Base-by-base conservation (phyloP, 345 rosid species). In the Excoecaria agallocha region DNA sequence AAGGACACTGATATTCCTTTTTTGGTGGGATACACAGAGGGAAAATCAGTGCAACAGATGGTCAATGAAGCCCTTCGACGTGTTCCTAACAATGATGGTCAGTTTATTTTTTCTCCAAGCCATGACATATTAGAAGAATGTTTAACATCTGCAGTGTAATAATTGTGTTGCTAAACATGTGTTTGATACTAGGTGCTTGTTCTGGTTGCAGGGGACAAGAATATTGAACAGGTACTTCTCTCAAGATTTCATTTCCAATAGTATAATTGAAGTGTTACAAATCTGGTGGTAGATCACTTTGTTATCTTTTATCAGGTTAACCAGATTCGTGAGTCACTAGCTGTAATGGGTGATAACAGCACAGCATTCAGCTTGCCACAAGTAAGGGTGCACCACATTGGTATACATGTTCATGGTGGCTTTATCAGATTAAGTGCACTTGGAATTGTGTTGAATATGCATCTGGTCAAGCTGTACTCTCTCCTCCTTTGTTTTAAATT, bases 341-440 rank as follows among this genome's bases (percentile, higher is more conserved):
- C 97, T 75, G 74, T 90, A 59, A 95, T 95, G 98, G 99, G 99
- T 76, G 93, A 89, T 71, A 93, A 95, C 81, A 95, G 97, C 88
- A 95, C 98, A 2, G 99, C 97, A 56, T 95, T 95, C 82, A 95
- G 99, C 84, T 84, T 95, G 80, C 99, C 99, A 59, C 99, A 95
- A 76, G 99, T 93, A 89, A 75, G 88, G 52, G 35, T 75, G 74
- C 46, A 68, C 67, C 50, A 22, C 63, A 7, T 71, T 1, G 59
- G 30, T 30, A 30, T 30, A 30, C 30, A 30, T 30, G 30, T 30
- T 30, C 30, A 30, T 30, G 30, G 30, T 30, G 30, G 30, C 30
- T 30, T 30, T 30, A 30, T 30, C 30, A 30, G 30, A 30, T 30
- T 30, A 30, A 30, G 30, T 30, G 30, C 30, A 30, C 30, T 30